phyloP scores from a whole-genome alignment of 495 filamentous ascomycete genomes.

The Neurospora tetraspora region DNA sequence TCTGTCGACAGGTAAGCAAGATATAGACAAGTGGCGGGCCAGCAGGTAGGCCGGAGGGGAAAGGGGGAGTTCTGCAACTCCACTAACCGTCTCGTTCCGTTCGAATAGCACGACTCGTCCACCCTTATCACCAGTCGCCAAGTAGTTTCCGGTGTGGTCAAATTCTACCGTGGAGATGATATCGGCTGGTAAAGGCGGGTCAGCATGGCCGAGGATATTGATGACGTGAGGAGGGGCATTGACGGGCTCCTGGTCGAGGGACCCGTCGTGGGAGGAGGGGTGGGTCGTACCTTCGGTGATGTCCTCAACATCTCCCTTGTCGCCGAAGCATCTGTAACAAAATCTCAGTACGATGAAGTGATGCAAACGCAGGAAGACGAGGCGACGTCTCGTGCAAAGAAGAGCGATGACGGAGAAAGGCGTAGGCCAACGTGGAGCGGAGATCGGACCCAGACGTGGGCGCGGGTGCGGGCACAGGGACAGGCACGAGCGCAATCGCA shows the following conservation, averaged over 20 bases:
- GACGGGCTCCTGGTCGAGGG: neutral
- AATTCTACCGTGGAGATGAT: constrained; percentile 99
- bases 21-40: neutral
- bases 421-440: neutral
- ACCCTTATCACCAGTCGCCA: constrained; percentile 96
- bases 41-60: constrained; percentile 1
- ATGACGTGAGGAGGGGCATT: neutral
- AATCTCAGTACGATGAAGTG: constrained; percentile 12
- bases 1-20: constrained; percentile 43
- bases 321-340: constrained; percentile 79
- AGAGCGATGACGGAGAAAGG: neutral
- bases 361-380: neutral
- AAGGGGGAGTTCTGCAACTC: neutral
- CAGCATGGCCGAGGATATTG: constrained; percentile 11
- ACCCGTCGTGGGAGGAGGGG: neutral
- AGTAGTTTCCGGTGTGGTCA: constrained; percentile 95
- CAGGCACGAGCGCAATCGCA: neutral
- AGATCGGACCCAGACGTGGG: neutral
- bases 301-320: constrained; percentile 99
- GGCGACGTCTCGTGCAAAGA: neutral
- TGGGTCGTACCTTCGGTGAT: constrained; percentile 84
- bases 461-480: neutral
- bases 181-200: constrained; percentile 54
- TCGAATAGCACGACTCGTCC: constrained; percentile 95
- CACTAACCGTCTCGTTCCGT: constrained; percentile 86